Base-by-base conservation (phyloP, 1,139 yeast species). In the Debaryomyces psychrophilus region DNA sequence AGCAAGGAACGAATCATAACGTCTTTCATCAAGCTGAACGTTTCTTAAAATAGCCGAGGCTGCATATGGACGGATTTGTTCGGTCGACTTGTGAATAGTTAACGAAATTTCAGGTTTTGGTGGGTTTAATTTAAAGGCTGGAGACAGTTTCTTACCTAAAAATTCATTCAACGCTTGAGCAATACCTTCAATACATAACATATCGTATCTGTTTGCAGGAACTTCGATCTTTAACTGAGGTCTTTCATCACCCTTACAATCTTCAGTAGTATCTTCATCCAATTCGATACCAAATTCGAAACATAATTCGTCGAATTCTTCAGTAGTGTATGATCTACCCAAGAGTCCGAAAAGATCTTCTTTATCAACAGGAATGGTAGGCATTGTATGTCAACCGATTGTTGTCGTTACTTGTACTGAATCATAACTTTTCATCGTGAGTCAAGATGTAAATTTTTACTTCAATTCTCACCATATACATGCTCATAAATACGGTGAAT, bases 121-220 rank as follows among this genome's bases (percentile, higher is more conserved):
- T 20, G 90, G 87, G 29, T 77, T 73, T 49, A 87, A 73, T 48
- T 73, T 81, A 76, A 80, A 93, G 28, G 70, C 67, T 44, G 99
- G 97, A 35, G 87, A 74, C 45, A 71, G 64, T 9, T 68, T 64
- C 51, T 81, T 81, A 31, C 95, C 96, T 59, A 92, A 77, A 64
- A 89, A 95, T 65, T 90, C 95, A 62, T 90, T 90, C 63, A 95
- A 76, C 0, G 98, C 95, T 63, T 90, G 95, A 1, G 97, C 90
- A 67, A 95, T 92, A 62, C 99, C 99, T 70, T 95, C 99, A 55
- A 90, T 87, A 75, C 99, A 95, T 57, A 95, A 83, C 93, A 95
- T 84, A 67, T 93, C 99, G 63, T 93, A 95, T 73, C 99, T 83
- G 73, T 95, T 95, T 53, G 99, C 99, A 47, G 97, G 98, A 55